These are phyloP conservation scores for Bocquillonia castaneifolia DNA, from an alignment of 441 rosid genomes.

Conservation along the genomic window DNA sequence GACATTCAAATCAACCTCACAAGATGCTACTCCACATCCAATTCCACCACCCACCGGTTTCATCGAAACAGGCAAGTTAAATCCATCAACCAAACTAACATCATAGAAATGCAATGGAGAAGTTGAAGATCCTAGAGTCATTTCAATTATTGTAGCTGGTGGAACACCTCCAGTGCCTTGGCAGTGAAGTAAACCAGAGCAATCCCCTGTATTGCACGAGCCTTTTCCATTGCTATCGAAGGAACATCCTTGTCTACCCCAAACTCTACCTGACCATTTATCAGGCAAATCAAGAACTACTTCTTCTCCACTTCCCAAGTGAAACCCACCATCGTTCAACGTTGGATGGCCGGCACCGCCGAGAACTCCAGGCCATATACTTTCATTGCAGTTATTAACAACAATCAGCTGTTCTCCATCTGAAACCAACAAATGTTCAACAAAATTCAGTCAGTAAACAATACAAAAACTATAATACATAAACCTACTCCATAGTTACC, in stretches of 20 bases:
- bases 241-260: conserved; percentile 84
- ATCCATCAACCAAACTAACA: conserved; percentile 88
- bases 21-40: conserved; percentile 81
- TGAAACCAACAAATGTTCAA: conserved; percentile 22
- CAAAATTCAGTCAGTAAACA: not conserved
- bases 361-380: conserved; percentile 85
- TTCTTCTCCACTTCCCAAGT: conserved; percentile 64
- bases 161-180: conserved; percentile 66
- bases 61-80: conserved; percentile 82
- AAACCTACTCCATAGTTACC: too few species aligned
- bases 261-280: conserved; percentile 83
- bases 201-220: conserved; percentile 75
- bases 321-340: conserved; percentile 71
- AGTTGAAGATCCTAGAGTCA: conserved; percentile 64
- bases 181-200: conserved; percentile 54
- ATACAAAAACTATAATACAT: not conserved
- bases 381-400: conserved; percentile 80
- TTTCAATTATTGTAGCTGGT: conserved; percentile 81
- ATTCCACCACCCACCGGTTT: conserved; percentile 79
- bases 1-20: conserved; percentile 67
- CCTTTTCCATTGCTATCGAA: conserved; percentile 65
- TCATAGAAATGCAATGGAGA: conserved; percentile 89
- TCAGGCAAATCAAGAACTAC: conserved; percentile 56
- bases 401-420: conserved; percentile 73
- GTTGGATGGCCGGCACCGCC: conserved; percentile 67